Base-by-base conservation (phyloP, 371 early-diverging fungal species). In the Mucor ambiguus region DNA sequence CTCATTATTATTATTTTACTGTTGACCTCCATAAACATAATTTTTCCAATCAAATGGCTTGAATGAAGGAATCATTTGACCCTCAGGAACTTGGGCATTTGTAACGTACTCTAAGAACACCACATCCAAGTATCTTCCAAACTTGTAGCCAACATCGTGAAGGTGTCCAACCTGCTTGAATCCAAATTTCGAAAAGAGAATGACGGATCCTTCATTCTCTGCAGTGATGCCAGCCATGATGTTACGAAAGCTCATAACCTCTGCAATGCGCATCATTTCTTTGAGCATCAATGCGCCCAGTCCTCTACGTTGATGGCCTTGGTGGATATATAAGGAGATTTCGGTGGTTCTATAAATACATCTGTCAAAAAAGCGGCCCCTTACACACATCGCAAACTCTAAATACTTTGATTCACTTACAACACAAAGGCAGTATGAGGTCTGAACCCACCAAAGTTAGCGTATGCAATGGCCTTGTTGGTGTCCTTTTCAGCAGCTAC, bases 321-420 rank as follows among this genome's bases (percentile, higher is more conserved):
- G 59, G 35, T 80, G 74, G 46, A 83, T 70, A 69, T 83, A 83
- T 14, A 83, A 52, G 2, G 83, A 81, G 9, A 83, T 71, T 67
- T 83, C 83, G 3, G 75, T 68, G 6, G 79, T 68, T 56, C 83
- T 83, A 63, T 26, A 35, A 22, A 16, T 14, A 7, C 55, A 67
- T 14, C 24, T 57, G 35, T 18, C 56, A 63, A 18, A 60, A 14
- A 52, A 38, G 60, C 20, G 24, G 48, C 26, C n/a, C 30, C 33
- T 9, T 37, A 9, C 26, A 18, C 30, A 20, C n/a, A 46, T 20
- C 10, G 1, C 9, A 20, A 46, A 8, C 22, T 46, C 11, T 22
- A 46, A 46, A 46, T 41, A 18, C 18, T 18, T 5, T 41, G 41
- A 41, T 2, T 26, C 20, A 62, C 73, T 71, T 76, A 75, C 82